Conservation (phyloP, 1,284 basidiomycete species). For the Entoloma clypeatum region DNA sequence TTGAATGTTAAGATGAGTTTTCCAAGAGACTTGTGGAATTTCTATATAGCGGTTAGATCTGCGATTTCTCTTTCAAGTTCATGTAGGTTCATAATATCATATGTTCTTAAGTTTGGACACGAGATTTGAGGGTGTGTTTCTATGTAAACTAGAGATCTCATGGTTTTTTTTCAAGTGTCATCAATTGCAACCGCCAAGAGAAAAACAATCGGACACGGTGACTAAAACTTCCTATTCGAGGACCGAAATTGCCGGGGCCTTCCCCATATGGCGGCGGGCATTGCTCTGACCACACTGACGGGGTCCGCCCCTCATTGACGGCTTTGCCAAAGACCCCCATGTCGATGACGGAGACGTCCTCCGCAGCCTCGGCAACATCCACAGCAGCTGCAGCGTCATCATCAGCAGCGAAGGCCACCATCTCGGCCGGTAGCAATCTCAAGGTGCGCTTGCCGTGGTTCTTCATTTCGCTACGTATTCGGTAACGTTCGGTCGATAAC, state of each 20-base stretch:
- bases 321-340: slow-evolving; percentile 25
- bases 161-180: too few relatives aligned
- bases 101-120: too few relatives aligned
- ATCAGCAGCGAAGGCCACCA: slow-evolving; percentile 26
- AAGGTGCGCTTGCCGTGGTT: slow-evolving; percentile 33
- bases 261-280: slow-evolving; percentile 1
- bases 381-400: slow-evolving; percentile 33
- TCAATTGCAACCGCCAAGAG: too few relatives aligned
- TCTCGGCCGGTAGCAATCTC: slow-evolving; percentile 36
- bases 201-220: too few relatives aligned
- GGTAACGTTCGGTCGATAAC: slow-evolving; percentile 14
- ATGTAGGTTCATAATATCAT: too few relatives aligned
- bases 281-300: too few relatives aligned
- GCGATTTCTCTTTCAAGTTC: too few relatives aligned
- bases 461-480: background rate
- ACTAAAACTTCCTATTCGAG: too few relatives aligned
- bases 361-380: slow-evolving; percentile 30
- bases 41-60: too few relatives aligned
- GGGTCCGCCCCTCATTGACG: too few relatives aligned
- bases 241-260: slow-evolving; percentile 3
- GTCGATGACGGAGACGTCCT: slow-evolving; percentile 30
- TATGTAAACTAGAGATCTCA: too few relatives aligned
- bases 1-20: background rate
- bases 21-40: background rate
- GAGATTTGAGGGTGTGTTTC: too few relatives aligned